A percentile compares a stretch with the other conserved stretches of the same genome.
Evolutionary conservation across 2,329 filamentous ascomycete species (phyloP).

Genomic region (Diaporthe longicolla): DNA sequence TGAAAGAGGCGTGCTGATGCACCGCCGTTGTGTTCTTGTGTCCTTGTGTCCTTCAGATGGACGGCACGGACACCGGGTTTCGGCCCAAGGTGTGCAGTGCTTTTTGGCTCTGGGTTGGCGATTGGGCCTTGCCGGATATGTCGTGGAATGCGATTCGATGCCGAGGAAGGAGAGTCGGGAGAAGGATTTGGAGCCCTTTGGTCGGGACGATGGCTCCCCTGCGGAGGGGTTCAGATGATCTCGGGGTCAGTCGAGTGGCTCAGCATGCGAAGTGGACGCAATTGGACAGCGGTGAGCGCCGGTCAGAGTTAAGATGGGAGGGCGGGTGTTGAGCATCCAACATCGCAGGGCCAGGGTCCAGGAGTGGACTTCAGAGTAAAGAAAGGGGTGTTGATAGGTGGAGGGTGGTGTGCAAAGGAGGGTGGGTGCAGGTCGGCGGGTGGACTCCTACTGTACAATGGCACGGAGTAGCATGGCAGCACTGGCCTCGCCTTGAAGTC

Average conservation of each 20-base stretch:
- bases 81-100: constrained; percentile 13
- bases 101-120: constrained; percentile 1
- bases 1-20: constrained; percentile 12
- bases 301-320: constrained; percentile 22
- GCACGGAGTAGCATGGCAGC: constrained; percentile 27
- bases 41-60: constrained; percentile 1
- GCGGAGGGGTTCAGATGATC: constrained; percentile 22
- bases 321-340: constrained; percentile 22
- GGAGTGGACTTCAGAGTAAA: constrained; percentile 6
- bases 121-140: constrained; percentile 12
- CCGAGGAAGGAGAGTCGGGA: constrained; percentile 9
- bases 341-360: constrained; percentile 10
- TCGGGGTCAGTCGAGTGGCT: constrained; percentile 11
- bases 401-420: constrained; percentile 1
- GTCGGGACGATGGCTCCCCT: constrained; percentile 7
- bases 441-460: background rate
- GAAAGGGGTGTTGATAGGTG: constrained; percentile 13
- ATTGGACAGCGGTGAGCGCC: constrained; percentile 17
- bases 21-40: constrained; percentile 10
- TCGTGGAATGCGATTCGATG: constrained; percentile 33
- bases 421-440: constrained; percentile 15
- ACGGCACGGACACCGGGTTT: constrained; percentile 22
- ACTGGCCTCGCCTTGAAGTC: constrained; percentile 32
- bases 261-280: constrained; percentile 10
- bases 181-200: constrained; percentile 3